A percentile compares a stretch with the other conserved stretches of the same genome.
Evolutionary conservation across 768 basidiomycete species (phyloP).

Genomic region (Collybiopsis confluens): DNA sequence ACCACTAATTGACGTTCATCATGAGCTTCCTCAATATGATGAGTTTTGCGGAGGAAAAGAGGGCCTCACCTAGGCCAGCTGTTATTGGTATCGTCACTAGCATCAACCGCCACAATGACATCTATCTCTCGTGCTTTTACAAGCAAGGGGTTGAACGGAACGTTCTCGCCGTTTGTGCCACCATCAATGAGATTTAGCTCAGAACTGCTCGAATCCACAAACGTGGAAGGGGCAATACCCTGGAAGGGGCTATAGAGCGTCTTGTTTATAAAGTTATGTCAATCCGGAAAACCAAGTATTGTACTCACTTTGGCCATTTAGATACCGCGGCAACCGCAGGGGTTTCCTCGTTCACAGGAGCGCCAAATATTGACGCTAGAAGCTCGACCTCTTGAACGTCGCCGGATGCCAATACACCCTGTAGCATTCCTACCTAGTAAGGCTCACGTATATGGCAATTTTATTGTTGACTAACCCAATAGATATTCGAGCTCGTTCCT

Average conservation of each 20-base stretch:
- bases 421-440: too few species aligned
- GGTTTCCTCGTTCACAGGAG: constrained; percentile 45
- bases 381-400: constrained; percentile 41
- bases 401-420: constrained; percentile 31
- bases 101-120: constrained; percentile 73
- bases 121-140: constrained; percentile 68
- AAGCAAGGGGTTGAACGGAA: constrained; percentile 69
- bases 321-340: constrained; percentile 55
- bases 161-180: constrained; percentile 61
- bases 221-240: constrained; percentile 44
- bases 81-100: constrained; percentile 50
- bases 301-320: constrained; percentile 60
- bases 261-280: constrained; percentile 3
- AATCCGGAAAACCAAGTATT: constrained; percentile 5
- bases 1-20: background rate
- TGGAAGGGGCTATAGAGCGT: constrained; percentile 38
- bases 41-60: background rate
- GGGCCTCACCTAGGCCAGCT: constrained; percentile 65
- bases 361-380: constrained; percentile 27
- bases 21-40: background rate
- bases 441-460: background rate
- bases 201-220: constrained; percentile 45
- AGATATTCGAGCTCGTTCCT: constrained; percentile 69
- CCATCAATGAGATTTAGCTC: constrained; percentile 71
- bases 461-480: constrained; percentile 40